phyloP scores from a whole-genome alignment of 495 filamentous ascomycete genomes.

The Tirmania nivea region DNA sequence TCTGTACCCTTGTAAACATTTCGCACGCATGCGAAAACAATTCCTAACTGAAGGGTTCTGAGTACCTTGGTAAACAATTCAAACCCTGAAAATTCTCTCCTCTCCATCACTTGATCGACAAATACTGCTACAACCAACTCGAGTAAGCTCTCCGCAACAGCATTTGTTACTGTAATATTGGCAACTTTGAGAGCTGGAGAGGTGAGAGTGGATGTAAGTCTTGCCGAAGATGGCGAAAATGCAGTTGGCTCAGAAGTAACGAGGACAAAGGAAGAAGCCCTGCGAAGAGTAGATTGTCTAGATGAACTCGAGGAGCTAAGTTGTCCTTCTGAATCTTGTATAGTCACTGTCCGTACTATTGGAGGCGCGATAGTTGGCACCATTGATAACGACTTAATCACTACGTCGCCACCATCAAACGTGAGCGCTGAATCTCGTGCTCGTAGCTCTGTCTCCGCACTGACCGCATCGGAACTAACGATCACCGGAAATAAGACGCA shows the following conservation, averaged over 20 bases:
- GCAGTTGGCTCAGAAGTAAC: slow-evolving; percentile 46
- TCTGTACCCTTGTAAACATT: background rate
- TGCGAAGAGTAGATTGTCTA: slow-evolving; percentile 25
- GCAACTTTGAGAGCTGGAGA: slow-evolving; percentile 28
- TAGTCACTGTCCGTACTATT: slow-evolving; percentile 47
- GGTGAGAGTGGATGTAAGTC: slow-evolving; percentile 26
- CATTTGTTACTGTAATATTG: slow-evolving; percentile 36
- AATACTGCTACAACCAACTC: slow-evolving; percentile 60
- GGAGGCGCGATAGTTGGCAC: slow-evolving; percentile 29
- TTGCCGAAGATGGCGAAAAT: slow-evolving; percentile 33
- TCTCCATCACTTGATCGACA: slow-evolving; percentile 53
- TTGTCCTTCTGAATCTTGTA: slow-evolving; percentile 27
- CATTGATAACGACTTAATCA: slow-evolving; percentile 41
- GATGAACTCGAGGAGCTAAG: slow-evolving; percentile 26
- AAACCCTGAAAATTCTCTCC: slow-evolving; percentile 80
- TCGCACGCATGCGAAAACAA: background rate
- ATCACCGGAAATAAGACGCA: slow-evolving; percentile 63
- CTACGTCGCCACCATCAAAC: slow-evolving; percentile 68
- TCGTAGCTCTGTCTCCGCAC: slow-evolving; percentile 60
- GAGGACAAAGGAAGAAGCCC: slow-evolving; percentile 76
- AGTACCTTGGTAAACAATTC: slow-evolving; percentile 55
- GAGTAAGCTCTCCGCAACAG: slow-evolving; percentile 50
- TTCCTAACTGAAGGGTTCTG: background rate
- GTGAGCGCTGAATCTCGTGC: slow-evolving; percentile 55
- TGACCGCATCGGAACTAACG: slow-evolving; percentile 61